Base-by-base conservation (phyloP, 129 eudicot genomes). In the Pittosporum tobira region DNA sequence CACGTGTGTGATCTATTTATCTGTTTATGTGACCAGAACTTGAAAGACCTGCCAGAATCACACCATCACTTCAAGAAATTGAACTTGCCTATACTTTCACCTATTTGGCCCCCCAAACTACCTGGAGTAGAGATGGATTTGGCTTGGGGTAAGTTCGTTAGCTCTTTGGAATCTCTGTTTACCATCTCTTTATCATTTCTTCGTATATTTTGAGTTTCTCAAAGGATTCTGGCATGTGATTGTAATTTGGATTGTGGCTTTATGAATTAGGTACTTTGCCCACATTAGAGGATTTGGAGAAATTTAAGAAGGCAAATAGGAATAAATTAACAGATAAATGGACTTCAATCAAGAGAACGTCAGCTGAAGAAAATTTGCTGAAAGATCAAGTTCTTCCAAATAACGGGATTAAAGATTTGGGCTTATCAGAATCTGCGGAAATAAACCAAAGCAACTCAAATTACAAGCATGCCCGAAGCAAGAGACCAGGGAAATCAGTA, bases 241-340 rank as follows among this genome's bases (percentile, higher is more conserved):
- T 73, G 48, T 29, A 2, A 26, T 57, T 72, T 14, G 63, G 43
- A 67, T 54, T 12, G n/a, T 20, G 26, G 36, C 62, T 59, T 48
- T 66, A 55, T 81, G 76, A 57, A 74, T 42, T 69, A 90, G 97
- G 97, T 80, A 20, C 64, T 47, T 49, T 85, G 6, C 95, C 95
- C 49, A 75, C 88, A 26, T 56, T 82, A 61, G 71, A 72, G 65
- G 95, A 82, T 57, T 60, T 90, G 75, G 78, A 68, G 64, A 66
- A 50, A 52, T 77, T 72, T 64, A 57, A 69, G 58, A 64, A 75
- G 51, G 70, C 75, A 31, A 62, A 59, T 46, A 58, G 59, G 26
- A 60, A 51, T 28, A 72, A 65, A 38, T 65, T 42, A 31, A 75
- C 59, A 66, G 79, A 60, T 51, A 63, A 68, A 55, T 80, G 86